These are phyloP conservation scores for Blastobotrys serpentis DNA, from an alignment of 1,139 yeast species.

Conservation along the genomic window DNA sequence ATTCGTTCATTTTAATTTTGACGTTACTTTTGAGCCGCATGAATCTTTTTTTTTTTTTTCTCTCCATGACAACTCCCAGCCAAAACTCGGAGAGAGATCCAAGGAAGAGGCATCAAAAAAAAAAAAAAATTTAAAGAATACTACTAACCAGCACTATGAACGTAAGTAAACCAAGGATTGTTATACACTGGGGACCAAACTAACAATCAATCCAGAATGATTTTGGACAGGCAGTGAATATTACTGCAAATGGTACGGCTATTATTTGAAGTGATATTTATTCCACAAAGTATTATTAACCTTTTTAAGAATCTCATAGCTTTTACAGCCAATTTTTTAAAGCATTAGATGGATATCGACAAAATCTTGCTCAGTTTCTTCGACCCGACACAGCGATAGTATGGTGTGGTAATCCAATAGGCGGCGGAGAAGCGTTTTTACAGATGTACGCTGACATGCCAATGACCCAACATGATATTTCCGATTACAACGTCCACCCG, in stretches of 20 bases:
- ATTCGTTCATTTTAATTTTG: too few relatives aligned
- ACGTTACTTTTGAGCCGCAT: too few relatives aligned
- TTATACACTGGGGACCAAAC: background rate
- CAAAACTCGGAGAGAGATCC: too few relatives aligned
- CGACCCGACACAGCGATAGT: slow-evolving; percentile 36
- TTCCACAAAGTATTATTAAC: background rate
- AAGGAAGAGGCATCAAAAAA: too few relatives aligned
- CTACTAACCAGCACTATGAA: too few relatives aligned
- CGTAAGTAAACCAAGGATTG: background rate
- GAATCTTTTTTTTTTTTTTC: too few relatives aligned
- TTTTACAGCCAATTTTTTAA: slow-evolving; percentile 32
- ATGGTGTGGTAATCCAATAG: slow-evolving; percentile 43
- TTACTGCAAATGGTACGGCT: slow-evolving; percentile 5
- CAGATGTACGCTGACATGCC: slow-evolving; percentile 37
- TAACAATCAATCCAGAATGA: background rate
- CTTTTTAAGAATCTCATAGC: slow-evolving; percentile 19
- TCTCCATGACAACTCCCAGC: background rate
- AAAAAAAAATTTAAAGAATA: too few relatives aligned
- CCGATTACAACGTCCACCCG: slow-evolving; percentile 39
- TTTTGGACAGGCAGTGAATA: slow-evolving; percentile 1
- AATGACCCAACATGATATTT: slow-evolving; percentile 33
- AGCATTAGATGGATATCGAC: slow-evolving; percentile 31
- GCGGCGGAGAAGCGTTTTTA: slow-evolving; percentile 38
- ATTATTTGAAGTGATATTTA: background rate
- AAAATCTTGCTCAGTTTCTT: slow-evolving; percentile 30